Evolutionary conservation across 768 basidiomycete genomes (phyloP), one percentile per base, ranked within the genome.

Genomic region (Lactarius hengduanensis): DNA sequence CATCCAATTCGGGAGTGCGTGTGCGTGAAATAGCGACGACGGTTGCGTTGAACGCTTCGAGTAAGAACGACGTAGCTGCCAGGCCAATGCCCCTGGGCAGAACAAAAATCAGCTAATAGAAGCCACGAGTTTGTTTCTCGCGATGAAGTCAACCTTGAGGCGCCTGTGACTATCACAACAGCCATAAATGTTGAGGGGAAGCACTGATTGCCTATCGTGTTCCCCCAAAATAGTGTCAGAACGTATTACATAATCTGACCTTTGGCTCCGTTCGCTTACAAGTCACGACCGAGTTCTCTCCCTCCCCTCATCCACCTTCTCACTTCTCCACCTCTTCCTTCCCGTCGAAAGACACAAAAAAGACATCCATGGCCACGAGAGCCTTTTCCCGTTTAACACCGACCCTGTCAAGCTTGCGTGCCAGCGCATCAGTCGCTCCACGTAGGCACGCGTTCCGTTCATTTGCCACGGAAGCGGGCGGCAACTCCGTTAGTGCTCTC

Each of bases 11-110:
- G n/a, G 85, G 78, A 4, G 91, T 83, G 58, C 77, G 76, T 22
- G 90, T 82, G 30, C 95, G 86, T 3, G 91, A 89, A 64, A 96
- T 78, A 0, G 92, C 87, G 67, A 94, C 82, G 61, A 97, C 92
- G 64, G 82, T 81, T 53, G 87, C 84, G 59, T 81, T 78, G 77
- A 87, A 85, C 59, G 82, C 83, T 26, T 80, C 74, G 43, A 94
- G 80, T 28, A 96, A 82, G 61, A 84, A 78, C n/a, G 73, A 80
- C 38, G 89, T 84, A 69, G 91, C 83, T 20, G 92, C 90, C 59
- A 96, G 85, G 1, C 96, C 95, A 67, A 97, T 87, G 4, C 87
- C 87, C 72, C 82, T 81, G 63, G 61, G 26, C 63, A 59, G 60
- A 69, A 54, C 66, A 81, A n/a, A 40, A 45, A 59, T 65, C 6